Base-by-base conservation (phyloP, 129 eudicot species). In the Tagetes patula region DNA sequence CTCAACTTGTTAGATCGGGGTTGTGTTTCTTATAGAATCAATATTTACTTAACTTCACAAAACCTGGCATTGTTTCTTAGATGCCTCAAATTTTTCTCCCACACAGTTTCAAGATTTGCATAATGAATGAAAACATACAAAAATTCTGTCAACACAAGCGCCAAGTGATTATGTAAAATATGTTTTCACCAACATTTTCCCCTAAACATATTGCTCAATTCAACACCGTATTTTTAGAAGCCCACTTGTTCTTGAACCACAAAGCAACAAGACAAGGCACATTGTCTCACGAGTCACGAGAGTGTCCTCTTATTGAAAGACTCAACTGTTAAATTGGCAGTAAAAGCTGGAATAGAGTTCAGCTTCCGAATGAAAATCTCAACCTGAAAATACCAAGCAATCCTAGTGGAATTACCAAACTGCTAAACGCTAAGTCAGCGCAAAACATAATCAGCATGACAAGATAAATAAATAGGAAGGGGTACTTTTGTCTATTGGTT, bases 231-330 rank as follows among this genome's bases (percentile, higher is more conserved):
- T 0, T 20, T 34, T 14, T 38, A 1, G 3, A 47, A 40, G 8
- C 41, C 41, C 39, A 40, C 37, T 64, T 20, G 27, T 48, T 11
- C 14, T 60, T 32, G 70, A 61, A 61, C 39, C n/a, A 5, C 30
- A 12, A 63, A 65, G 72, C 56, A 75, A 65, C 65, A 32, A 59
- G 45, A 72, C 65, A 13, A 72, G 65, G 56, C 13, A 55, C 59
- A 27, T 36, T 53, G 2, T 68, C 64, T 92, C 81, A 93, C 8
- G 96, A 90, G 6, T 92, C 81, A 93, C 8, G 96, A 90, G 6
- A 93, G 86, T 8, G 98, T 93, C 48, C 98, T 85, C 86, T 85
- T 89, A 72, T 90, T 93, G 81, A 93, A 93, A 71, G 98, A 93
- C 74, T 93, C 98, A 5, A 93, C 87, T 3, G 98, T 93, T 81